Evolutionary conservation across 768 basidiomycete genomes (phyloP).

Genomic region (Punctularia strigosozonata): DNA sequence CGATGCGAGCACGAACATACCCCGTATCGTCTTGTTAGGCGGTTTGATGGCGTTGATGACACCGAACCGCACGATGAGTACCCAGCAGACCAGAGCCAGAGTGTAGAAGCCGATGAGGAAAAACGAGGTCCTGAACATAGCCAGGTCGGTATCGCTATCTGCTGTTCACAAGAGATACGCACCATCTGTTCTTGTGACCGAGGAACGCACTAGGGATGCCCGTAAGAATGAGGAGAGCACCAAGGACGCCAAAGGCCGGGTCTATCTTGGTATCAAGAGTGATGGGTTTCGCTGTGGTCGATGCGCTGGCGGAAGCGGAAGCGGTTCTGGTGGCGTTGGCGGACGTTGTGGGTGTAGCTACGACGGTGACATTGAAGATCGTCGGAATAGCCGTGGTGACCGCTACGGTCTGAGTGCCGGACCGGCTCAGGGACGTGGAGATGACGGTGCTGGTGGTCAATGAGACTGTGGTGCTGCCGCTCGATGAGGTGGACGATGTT

Average conservation of each 20-base stretch:
- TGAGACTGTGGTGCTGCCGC: conserved; percentile 36
- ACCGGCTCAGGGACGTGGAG: conserved; percentile 32
- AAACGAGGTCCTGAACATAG: conserved; percentile 65
- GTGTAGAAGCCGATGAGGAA: conserved; percentile 91
- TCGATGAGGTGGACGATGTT: conserved; percentile 6
- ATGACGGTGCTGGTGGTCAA: conserved; percentile 42
- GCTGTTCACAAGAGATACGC: conserved; percentile 12
- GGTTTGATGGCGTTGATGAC: conserved; percentile 77
- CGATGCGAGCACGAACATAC: conserved; percentile 81
- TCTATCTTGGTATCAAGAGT: conserved; percentile 57
- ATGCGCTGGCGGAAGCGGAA: conserved; percentile 24
- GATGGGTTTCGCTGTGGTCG: conserved; percentile 33
- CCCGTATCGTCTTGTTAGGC: conserved; percentile 67
- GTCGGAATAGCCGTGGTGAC: conserved; percentile 48
- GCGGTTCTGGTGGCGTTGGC: conserved; percentile 18
- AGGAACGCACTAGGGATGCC: conserved; percentile 84
- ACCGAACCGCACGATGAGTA: conserved; percentile 82
- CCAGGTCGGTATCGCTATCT: background rate
- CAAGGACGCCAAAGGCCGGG: conserved; percentile 83
- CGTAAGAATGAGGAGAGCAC: conserved; percentile 78
- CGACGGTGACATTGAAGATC: conserved; percentile 49
- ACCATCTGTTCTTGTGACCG: conserved; percentile 96
- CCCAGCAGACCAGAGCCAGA: conserved; percentile 72
- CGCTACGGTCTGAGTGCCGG: conserved; percentile 35
- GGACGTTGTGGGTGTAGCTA: conserved; percentile 33